Conservation (phyloP, 441 rosid species). For the Adansonia gregorii region DNA sequence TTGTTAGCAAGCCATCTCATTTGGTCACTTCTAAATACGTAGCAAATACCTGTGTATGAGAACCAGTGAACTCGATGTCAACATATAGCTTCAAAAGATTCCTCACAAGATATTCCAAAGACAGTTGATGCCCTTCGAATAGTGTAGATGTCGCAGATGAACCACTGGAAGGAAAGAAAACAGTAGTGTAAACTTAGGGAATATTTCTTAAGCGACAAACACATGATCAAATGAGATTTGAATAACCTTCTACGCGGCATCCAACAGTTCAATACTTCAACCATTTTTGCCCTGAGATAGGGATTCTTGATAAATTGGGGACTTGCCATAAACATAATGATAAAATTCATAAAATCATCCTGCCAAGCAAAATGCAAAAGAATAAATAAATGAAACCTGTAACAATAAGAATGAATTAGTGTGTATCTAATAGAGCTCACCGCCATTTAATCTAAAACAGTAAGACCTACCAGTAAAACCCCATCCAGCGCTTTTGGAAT, state of each 20-base stretch:
- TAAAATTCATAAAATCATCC: constrained; percentile 99
- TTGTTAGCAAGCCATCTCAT: constrained; percentile 16
- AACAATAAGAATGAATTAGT: neutral
- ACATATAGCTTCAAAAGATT: constrained; percentile 97
- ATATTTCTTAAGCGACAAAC: neutral
- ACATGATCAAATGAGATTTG: neutral
- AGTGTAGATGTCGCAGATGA: constrained; percentile 80
- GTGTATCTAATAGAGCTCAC: neutral
- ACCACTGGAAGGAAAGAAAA: constrained; percentile 60
- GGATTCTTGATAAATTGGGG: constrained; percentile 88
- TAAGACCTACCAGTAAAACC: constrained; percentile 60
- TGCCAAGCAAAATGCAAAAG: constrained; percentile 40
- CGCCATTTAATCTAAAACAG: constrained; percentile 19
- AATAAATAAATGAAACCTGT: constrained; percentile 15
- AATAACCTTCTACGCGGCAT: constrained; percentile 90
- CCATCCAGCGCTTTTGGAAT: constrained; percentile 94
- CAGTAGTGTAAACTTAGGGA: constrained; percentile 20
- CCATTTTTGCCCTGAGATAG: constrained; percentile 98
- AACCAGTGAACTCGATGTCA: constrained; percentile 98
- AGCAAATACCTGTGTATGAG: constrained; percentile 92
- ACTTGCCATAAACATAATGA: constrained; percentile 98
- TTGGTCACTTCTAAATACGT: constrained; percentile 20
- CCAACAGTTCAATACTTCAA: constrained; percentile 98
- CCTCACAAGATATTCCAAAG: constrained; percentile 94
- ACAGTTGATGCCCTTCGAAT: constrained; percentile 93